Percentiles rank a stretch among this genome's conserved stretches.
phyloP scores from a whole-genome alignment of 495 filamentous ascomycete species.

The Aspergillus bertholletiae region DNA sequence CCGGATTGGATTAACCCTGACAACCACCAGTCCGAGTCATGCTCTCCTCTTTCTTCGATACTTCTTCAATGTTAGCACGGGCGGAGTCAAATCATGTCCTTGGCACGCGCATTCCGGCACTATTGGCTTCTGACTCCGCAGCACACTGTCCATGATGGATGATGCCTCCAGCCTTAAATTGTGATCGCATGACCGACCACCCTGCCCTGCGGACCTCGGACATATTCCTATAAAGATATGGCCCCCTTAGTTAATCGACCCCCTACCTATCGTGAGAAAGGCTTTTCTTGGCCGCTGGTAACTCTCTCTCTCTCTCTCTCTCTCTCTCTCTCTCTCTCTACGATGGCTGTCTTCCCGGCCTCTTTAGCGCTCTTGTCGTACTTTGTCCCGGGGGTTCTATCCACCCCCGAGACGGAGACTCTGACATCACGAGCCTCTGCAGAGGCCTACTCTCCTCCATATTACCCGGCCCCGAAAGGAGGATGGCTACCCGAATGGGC shows the following conservation, averaged over 20 bases:
- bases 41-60: too few species aligned
- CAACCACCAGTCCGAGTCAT: too few species aligned
- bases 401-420: neutral
- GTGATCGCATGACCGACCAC: neutral
- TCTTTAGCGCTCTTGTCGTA: neutral
- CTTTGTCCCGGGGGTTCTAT: neutral
- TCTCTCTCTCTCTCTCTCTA: too few species aligned
- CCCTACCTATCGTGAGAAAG: neutral
- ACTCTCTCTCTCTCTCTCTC: too few species aligned
- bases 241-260: neutral
- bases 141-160: neutral
- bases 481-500: slow-evolving; percentile 67
- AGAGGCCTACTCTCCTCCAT: slow-evolving; percentile 50
- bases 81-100: too few species aligned
- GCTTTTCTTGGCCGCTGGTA: neutral
- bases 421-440: slow-evolving; percentile 1
- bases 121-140: too few species aligned
- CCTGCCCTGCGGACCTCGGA: neutral
- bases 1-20: neutral
- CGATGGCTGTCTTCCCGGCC: neutral
- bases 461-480: slow-evolving; percentile 84
- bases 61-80: neutral
- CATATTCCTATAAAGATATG: neutral
- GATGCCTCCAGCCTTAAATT: neutral
- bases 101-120: too few species aligned